Evolutionary conservation across 2,329 filamentous ascomycete species (phyloP), one percentile per base, ranked within the genome.

Genomic region (Fusarium albosuccineum): DNA sequence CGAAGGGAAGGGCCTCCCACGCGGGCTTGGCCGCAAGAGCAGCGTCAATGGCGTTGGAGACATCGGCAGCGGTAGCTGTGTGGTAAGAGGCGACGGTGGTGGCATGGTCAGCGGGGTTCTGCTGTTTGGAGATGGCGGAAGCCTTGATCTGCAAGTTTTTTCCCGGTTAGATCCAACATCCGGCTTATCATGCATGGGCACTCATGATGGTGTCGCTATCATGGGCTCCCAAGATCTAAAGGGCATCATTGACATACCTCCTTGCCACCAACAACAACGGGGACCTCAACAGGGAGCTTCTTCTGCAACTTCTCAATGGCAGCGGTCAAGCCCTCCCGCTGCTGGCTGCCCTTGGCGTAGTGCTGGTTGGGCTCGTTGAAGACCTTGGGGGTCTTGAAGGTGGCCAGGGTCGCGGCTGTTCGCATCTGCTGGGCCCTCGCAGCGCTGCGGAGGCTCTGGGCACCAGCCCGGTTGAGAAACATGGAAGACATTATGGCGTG

Each of bases 361-460:
- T 95, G 91, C 83, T 97, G 92, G 78, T 97, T 99, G n/a, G 93
- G 93, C 83, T 99, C 96, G 78, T 99, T 99, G 77, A 88, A 84
- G 73, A 97, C 88, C 67, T 89, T 89, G 50, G 96, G 96, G 52
- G 94, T 87, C 83, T 93, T 95, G 87, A 97, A 98, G 64, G 89
- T 86, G 50, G 94, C 94, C 67, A 97, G 84, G 8, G 89, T 91
- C 59, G 89, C 81, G 61, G 77, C 71, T 51, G 74, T 73, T 66
- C 74, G 74, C 60, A 71, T 69, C 72, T 78, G 68, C 72, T 78
- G 68, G 45, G 66, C 64, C 59, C 70, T 63, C 56, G 68, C 62
- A 44, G 74, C 75, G 49, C 66, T 72, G 59, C 77, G 74, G 53
- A 79, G 71, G 66, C 74, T 64, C 58, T 70, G 72, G 62, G 70